phyloP scores from a whole-genome alignment of 140 eudicot species.

The Erigeron philadelphicus region DNA sequence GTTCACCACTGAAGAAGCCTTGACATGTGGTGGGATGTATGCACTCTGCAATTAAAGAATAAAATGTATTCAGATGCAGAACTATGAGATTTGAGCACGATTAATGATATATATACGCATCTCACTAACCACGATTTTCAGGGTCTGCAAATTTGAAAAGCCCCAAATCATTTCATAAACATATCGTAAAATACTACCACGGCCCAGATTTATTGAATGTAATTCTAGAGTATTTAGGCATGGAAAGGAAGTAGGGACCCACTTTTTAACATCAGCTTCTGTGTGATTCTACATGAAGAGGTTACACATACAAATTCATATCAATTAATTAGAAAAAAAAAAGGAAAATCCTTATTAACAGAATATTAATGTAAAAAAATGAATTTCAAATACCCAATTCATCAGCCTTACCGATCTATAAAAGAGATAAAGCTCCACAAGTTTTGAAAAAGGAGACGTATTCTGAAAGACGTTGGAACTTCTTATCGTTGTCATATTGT shows the following conservation, averaged over 20 bases:
- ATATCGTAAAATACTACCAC: background rate
- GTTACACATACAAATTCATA: background rate
- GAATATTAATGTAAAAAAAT: background rate
- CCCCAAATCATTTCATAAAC: background rate
- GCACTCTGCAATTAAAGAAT: background rate
- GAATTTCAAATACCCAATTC: background rate
- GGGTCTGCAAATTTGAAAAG: background rate
- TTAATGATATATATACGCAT: background rate
- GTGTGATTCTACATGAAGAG: background rate
- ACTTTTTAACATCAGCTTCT: background rate
- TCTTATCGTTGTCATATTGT: background rate
- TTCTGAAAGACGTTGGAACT: conserved; percentile 1
- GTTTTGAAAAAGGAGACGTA: conserved; percentile 3
- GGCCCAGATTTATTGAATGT: background rate
- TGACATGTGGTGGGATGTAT: background rate
- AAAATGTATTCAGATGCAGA: background rate
- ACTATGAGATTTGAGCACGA: background rate
- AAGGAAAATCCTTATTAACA: too few relatives aligned
- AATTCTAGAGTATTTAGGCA: conserved; percentile 17
- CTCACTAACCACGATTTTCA: background rate
- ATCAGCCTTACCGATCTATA: background rate
- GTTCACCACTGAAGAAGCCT: too few relatives aligned
- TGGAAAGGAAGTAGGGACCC: background rate
- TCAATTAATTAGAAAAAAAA: conserved; percentile 3
- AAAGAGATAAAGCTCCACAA: background rate